Conservation (phyloP, 2,329 filamentous ascomycete genomes). For the Exophiala sp. region DNA sequence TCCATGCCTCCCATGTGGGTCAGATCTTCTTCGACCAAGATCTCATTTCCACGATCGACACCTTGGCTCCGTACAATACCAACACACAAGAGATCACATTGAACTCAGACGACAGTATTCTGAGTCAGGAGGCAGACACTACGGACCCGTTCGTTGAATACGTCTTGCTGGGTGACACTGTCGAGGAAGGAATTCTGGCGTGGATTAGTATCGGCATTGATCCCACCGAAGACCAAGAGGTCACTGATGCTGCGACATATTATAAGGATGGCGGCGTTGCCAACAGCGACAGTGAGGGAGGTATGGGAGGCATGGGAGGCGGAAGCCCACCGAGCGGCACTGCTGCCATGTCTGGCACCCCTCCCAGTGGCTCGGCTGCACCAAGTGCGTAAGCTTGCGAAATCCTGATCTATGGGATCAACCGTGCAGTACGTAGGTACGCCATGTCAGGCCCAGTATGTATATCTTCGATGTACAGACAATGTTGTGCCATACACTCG, state of each 20-base stretch:
- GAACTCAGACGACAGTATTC: conserved; percentile 49
- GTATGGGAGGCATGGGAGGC: background rate
- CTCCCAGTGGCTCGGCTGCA: background rate
- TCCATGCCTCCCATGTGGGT: conserved; percentile 54
- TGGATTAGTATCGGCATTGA: conserved; percentile 52
- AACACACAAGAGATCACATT: conserved; percentile 46
- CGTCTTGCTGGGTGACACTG: conserved; percentile 49
- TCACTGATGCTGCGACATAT: conserved; percentile 32
- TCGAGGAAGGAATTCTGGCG: conserved; percentile 48
- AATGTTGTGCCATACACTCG: no score
- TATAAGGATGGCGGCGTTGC: conserved; percentile 34
- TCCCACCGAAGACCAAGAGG: conserved; percentile 29
- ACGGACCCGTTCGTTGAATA: conserved; percentile 57
- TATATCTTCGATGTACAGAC: no score
- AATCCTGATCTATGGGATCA: no score
- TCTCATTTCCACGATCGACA: conserved; percentile 49
- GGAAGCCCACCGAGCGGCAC: background rate
- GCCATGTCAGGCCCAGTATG: no score
- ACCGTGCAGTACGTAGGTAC: no score
- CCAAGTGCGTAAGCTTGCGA: background rate
- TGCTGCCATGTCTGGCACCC: background rate
- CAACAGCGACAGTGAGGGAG: background rate
- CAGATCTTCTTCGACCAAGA: conserved; percentile 61
- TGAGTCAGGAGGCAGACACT: conserved; percentile 45
- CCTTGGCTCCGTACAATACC: conserved; percentile 41